A percentile compares a stretch with the other conserved stretches of the same genome.
Evolutionary conservation across 176 grass and related monocot species (phyloP).

Genomic region (Juncus effusus): DNA sequence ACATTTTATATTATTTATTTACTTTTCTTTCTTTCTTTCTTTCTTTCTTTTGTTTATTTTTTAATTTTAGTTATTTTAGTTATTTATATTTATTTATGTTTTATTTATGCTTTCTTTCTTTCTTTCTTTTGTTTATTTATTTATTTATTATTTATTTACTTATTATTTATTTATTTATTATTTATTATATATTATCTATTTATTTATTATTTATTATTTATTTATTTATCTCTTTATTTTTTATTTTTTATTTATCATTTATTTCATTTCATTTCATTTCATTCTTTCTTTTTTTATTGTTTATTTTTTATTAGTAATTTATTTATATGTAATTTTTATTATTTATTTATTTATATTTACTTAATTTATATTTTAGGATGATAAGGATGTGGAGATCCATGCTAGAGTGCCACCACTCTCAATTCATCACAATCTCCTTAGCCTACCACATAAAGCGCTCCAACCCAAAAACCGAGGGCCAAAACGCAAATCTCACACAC

Average conservation of each 20-base stretch:
- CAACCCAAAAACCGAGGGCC: constrained; percentile 33
- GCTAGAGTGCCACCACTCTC: constrained; percentile 92
- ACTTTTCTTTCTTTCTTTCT: too few species aligned
- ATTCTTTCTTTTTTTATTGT: too few species aligned
- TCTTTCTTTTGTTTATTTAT: not conserved
- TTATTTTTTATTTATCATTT: not conserved
- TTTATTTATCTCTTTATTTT: not conserved
- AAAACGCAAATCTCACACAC: constrained; percentile 40
- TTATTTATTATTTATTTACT: not conserved
- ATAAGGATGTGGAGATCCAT: constrained; percentile 97
- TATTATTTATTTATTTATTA: constrained; percentile 8
- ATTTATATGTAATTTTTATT: not conserved
- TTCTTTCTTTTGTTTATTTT: too few species aligned
- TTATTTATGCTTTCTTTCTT: not conserved
- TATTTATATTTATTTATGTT: not conserved
- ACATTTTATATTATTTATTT: too few species aligned
- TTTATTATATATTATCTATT: too few species aligned
- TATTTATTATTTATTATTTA: not conserved
- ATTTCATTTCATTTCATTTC: too few species aligned
- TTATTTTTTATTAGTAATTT: not conserved
- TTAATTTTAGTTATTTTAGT: not conserved
- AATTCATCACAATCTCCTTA: constrained; percentile 94
- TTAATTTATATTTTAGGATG: constrained; percentile 42
- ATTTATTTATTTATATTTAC: not conserved
- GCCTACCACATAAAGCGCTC: constrained; percentile 72